Base-by-base conservation (phyloP, 345 rosid species). In the Rhodamnia argentea region DNA sequence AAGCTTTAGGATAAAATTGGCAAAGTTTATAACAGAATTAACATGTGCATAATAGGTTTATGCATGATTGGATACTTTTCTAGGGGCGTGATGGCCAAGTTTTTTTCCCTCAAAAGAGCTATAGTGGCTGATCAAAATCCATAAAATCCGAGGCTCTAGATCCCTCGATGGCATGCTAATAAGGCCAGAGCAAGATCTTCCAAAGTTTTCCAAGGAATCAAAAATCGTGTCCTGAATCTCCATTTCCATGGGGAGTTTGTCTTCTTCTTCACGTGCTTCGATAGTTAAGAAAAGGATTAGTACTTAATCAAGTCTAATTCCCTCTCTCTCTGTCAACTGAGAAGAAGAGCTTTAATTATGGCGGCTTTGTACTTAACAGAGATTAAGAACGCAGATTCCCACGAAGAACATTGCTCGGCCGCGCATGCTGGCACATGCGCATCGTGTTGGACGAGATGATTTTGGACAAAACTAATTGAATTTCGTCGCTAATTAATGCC, bases 1-100 rank as follows among this genome's bases (percentile, higher is more conserved):
- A 27, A 3, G 0, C 0, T 14, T 60, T 60, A 27, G 3, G 0
- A 62, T 0, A 14, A 0, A 64, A 18, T 32, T 64, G 3, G 16
- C 0, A 9, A 70, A 18, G 2, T 8, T 16, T 70, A 32, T 2
- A 18, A 32, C 10, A 18, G 1, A 70, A 20, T 70, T 3, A 3
- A 10, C 3, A 70, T 9, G 0, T 2, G 0, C 16, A 4, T 2
- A 9, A 10, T 2, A 32, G 4, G 22, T 7, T 62, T 15, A n/a
- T 3, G 12, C 4, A 20, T 3, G 2, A 16, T 0, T 0, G 0
- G 23, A 29, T 15, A 29, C 23, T 64, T 7, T 6, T 8, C 6
- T 0, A 4, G 12, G 3, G 44, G 44, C 12, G 6, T 2, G 2
- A 29, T 64, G 37, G 12, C 2, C 42, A 37, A 29, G 40, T 8